phyloP scores from a whole-genome alignment of 73 alveolate species.

The Durusdinium trenchii region DNA sequence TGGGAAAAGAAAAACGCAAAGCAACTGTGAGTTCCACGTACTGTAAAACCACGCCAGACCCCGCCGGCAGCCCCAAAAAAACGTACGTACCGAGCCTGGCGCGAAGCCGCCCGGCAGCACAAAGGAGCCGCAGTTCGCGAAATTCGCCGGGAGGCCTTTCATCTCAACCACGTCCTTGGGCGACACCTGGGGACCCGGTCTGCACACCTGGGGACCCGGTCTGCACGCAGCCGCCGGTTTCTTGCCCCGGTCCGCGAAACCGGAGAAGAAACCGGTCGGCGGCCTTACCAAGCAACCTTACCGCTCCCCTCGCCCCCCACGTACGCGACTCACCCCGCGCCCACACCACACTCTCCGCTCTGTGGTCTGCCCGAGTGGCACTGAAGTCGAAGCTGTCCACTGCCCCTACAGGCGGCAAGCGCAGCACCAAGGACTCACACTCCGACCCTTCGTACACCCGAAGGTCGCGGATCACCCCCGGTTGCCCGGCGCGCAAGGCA shows the following conservation, averaged over 20 bases:
- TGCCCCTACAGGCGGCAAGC: slow-evolving; percentile 65
- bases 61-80: too few species aligned
- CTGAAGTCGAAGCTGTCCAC: slow-evolving; percentile 38
- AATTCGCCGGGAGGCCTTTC: slow-evolving; percentile 53
- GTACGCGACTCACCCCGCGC: not conserved
- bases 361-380: not conserved
- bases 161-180: not conserved
- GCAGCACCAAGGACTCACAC: slow-evolving; percentile 5
- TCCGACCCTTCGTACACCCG: too few species aligned
- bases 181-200: slow-evolving; percentile 14
- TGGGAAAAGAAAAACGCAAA: too few species aligned
- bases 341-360: not conserved
- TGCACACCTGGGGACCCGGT: too few species aligned
- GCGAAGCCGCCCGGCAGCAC: slow-evolving; percentile 46
- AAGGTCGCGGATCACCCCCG: slow-evolving; percentile 66
- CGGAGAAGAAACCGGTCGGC: too few species aligned
- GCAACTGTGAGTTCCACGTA: too few species aligned
- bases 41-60: too few species aligned
- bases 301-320: not conserved
- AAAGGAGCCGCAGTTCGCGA: not conserved
- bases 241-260: too few species aligned
- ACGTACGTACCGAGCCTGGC: too few species aligned
- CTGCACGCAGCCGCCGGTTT: too few species aligned
- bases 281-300: too few species aligned
- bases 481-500: slow-evolving; percentile 70